Conservation (phyloP, 164 flowering plant species). For the Stephania yunnanensis region DNA sequence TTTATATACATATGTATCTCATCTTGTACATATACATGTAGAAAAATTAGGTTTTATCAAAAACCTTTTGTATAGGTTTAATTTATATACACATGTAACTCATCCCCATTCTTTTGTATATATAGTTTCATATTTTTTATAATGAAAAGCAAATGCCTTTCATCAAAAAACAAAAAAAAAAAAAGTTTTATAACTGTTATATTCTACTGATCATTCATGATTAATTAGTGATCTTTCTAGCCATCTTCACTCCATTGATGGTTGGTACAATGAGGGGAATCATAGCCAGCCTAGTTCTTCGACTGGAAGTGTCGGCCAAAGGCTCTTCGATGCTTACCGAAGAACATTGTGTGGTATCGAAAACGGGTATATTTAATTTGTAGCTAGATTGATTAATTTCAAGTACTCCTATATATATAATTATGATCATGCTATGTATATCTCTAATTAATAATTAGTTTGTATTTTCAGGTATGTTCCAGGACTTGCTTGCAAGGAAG, state of each 20-base stretch:
- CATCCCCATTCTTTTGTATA: too few species aligned
- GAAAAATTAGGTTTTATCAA: too few species aligned
- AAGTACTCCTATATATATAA: too few species aligned
- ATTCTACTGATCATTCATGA: neutral
- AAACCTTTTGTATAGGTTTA: too few species aligned
- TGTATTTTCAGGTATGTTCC: conserved; percentile 40
- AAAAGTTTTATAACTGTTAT: neutral
- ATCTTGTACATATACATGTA: neutral
- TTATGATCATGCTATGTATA: neutral
- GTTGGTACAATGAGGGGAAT: conserved; percentile 27
- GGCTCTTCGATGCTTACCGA: conserved; percentile 42
- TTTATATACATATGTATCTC: neutral
- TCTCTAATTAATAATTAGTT: neutral
- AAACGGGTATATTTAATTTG: conserved; percentile 25
- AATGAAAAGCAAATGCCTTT: too few species aligned
- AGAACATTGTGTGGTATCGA: conserved; percentile 19
- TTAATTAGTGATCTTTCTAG: conserved; percentile 20
- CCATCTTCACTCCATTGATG: conserved; percentile 35
- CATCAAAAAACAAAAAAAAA: too few species aligned
- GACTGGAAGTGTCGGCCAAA: conserved; percentile 26
- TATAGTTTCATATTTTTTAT: too few species aligned
- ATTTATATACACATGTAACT: too few species aligned
- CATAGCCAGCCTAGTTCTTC: conserved; percentile 33
- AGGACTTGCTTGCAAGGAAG: conserved; percentile 55
- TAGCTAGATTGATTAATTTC: too few species aligned